Percentiles rank a stretch among this genome's conserved stretches.
phyloP scores from a whole-genome alignment of 23 red algal species.

The Cyanidium caldarium region DNA sequence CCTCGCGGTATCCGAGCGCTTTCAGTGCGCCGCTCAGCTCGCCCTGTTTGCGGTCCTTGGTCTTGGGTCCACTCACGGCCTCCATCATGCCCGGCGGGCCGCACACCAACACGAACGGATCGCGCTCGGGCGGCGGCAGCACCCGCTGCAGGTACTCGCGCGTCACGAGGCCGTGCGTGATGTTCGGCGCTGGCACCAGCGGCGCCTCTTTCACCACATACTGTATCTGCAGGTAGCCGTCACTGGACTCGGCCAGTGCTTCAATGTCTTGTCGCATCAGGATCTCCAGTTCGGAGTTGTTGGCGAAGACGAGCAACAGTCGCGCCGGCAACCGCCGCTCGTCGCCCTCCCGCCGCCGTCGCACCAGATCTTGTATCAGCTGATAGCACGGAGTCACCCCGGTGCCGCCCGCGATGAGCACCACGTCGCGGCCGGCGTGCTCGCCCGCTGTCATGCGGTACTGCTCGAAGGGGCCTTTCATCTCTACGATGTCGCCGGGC shows the following conservation, averaged over 20 bases:
- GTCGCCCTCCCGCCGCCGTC: neutral
- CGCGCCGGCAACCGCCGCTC: neutral
- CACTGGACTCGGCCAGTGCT: neutral
- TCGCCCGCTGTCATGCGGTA: constrained; percentile 4
- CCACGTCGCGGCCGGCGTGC: constrained; percentile 2
- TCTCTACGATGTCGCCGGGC: constrained; percentile 9
- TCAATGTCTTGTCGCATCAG: constrained; percentile 8
- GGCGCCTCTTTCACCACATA: neutral
- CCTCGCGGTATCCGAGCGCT: constrained; percentile 10
- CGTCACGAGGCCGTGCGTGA: neutral
- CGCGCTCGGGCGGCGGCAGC: neutral
- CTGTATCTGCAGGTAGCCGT: neutral
- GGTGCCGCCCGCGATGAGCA: constrained; percentile 15
- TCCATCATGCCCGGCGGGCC: constrained; percentile 23
- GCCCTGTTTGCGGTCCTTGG: constrained; percentile 16
- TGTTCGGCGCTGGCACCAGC: neutral
- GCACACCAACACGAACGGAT: neutral
- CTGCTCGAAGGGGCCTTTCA: constrained; percentile 18
- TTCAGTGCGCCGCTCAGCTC: neutral
- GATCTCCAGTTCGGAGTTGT: constrained; percentile 10
- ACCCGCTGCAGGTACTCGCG: neutral
- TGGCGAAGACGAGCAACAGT: constrained; percentile 5
- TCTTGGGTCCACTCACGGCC: constrained; percentile 13
- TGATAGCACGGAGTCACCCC: constrained; percentile 14
- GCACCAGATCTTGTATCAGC: constrained; percentile 16